Base-by-base conservation (phyloP, 2,329 filamentous ascomycete species). In the Colletotrichum plurivorum region DNA sequence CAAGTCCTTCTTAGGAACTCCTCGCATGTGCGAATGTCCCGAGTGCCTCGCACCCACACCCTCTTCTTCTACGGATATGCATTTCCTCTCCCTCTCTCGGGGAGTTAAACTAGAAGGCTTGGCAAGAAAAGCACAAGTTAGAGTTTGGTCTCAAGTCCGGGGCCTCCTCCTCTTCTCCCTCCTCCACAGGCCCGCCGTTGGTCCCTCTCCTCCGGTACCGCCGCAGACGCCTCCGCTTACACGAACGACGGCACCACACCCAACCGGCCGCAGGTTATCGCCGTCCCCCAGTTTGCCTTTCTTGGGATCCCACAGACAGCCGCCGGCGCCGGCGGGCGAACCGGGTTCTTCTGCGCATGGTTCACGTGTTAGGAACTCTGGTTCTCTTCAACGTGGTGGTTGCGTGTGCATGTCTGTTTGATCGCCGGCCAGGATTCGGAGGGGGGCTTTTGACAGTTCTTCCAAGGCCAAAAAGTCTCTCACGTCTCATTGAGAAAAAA, bases 221-320 rank as follows among this genome's bases (percentile, higher is more conserved):
- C 45, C 31, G 20, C 43, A 27, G n/a, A 13, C 45, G n/a, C 45
- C 31, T 48, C 57, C 15, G 39, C 53, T 45, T 36, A 51, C 55
- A 45, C 22, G 62, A 61, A 61, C 31, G 58, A 53, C 58, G 58
- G 39, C 59, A 54, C 39, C 48, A 45, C 58, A 61, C 58, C 46
- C 58, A 52, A 27, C 49, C 12, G 12, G 31, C 36, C 18, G 53
- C 39, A 8, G 13, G 55, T 45, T 25, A 51, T 16, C 49, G 55
- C 18, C 41, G 27, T 25, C 43, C 18, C 46, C 31, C 31, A 36
- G 22, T 36, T 27, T 66, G 15, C 22, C 49, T 45, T 55, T 55
- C 18, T 41, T 43, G 27, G 51, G 43, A 18, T 48, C 22, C 66
- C 66, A 55, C 18, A 69, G 43, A 18, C 22, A 58, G 10, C 59